These are phyloP conservation scores for Malassezia dermatis DNA, from an alignment of 1,284 basidiomycete species.

Conservation along the genomic window DNA sequence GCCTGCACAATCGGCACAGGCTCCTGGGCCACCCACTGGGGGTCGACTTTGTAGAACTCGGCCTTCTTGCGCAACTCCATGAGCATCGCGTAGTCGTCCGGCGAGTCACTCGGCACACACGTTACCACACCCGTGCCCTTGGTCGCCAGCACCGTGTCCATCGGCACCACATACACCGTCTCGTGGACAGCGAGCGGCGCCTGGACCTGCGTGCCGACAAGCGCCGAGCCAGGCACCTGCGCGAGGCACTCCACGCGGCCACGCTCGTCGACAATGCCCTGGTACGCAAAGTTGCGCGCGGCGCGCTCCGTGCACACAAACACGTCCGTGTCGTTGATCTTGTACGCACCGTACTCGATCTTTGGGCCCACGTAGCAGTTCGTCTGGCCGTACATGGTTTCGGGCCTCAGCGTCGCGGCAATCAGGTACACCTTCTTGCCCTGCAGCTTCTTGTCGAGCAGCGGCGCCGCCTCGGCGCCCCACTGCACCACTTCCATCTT, in stretches of 20 bases:
- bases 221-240: conserved; percentile 55
- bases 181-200: conserved; percentile 74
- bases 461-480: conserved; percentile 52
- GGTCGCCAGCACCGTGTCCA: conserved; percentile 90
- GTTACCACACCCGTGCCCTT: conserved; percentile 99
- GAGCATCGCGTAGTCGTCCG: conserved; percentile 85
- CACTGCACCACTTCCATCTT: conserved; percentile 80
- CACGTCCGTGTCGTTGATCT: conserved; percentile 59
- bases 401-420: conserved; percentile 87
- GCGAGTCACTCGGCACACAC: conserved; percentile 94
- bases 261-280: conserved; percentile 58
- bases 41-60: conserved; percentile 89
- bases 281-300: conserved; percentile 95
- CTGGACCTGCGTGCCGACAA: conserved; percentile 81
- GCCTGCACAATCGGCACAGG: conserved; percentile 81
- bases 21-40: conserved; percentile 74
- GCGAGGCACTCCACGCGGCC: conserved; percentile 37
- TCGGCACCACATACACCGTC: conserved; percentile 89
- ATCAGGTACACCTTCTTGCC: conserved; percentile 80
- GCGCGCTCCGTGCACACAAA: conserved; percentile 82
- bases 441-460: conserved; percentile 55
- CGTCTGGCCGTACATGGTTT: conserved; percentile 97
- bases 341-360: conserved; percentile 84
- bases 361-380: conserved; percentile 89
- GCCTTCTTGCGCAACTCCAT: conserved; percentile 93